These are phyloP conservation scores for Chrysanthemum seticuspe DNA, from an alignment of 129 eudicot species.

Conservation along the genomic window DNA sequence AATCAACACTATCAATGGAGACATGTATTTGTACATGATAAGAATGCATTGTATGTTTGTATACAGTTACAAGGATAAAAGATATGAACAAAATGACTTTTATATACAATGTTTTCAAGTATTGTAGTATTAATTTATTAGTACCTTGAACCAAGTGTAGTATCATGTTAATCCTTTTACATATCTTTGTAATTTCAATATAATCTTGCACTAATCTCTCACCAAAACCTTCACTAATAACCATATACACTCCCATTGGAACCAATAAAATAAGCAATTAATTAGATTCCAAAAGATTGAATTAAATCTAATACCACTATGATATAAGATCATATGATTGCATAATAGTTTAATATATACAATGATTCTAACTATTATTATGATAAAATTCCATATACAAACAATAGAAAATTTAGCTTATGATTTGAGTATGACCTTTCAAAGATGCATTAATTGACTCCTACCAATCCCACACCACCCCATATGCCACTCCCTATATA, in stretches of 20 bases:
- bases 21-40: no score
- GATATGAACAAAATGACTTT: background rate
- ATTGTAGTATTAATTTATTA: no score
- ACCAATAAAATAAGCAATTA: conserved; percentile 6
- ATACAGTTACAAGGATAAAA: no score
- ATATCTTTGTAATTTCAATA: conserved; percentile 1
- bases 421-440: conserved; percentile 39
- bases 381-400: conserved; percentile 19
- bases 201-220: conserved; percentile 1
- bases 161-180: background rate
- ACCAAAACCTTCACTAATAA: background rate
- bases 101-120: background rate
- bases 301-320: conserved; percentile 34
- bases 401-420: conserved; percentile 20
- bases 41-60: no score
- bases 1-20: no score
- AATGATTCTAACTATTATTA: conserved; percentile 24
- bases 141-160: no score
- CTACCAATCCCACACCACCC: conserved; percentile 37
- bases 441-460: conserved; percentile 31
- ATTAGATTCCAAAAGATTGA: conserved; percentile 1
- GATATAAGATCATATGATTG: conserved; percentile 33
- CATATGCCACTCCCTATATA: conserved; percentile 37
- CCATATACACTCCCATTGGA: conserved; percentile 16
- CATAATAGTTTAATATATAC: conserved; percentile 17